Evolutionary conservation across 2,329 filamentous ascomycete genomes (phyloP), one percentile per base, ranked within the genome.

Genomic region (Pestalotiopsis sp.): DNA sequence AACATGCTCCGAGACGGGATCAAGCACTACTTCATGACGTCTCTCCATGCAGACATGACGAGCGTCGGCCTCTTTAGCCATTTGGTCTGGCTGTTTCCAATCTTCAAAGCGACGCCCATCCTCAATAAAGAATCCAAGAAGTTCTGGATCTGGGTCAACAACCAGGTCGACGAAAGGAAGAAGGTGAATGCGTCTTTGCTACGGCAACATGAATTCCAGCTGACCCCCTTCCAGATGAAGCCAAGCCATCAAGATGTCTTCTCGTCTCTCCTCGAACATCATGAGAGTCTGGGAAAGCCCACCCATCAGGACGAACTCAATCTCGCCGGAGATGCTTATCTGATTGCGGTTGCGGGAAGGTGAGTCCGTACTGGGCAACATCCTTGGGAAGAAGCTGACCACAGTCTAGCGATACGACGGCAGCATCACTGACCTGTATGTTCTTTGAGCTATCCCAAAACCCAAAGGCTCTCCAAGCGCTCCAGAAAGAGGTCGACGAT

Each of bases 351-450:
- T 2, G 78, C 78, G 7, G 78, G 78, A 61, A 79, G 78, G 77
- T 77, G 68, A 58, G 70, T 20, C 17, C 20, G 6, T 9, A 7
- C n/a, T 23, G 2, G n/a, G 20, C 14, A 55, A 59, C n/a, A 23
- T 38, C 23, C 25, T 63, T 49, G 17, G 66, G 69, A n/a, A 45
- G 55, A 2, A 27, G 58, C 63, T 9, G 23, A 66, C 4, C 39
- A 9, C 13, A 11, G 14, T 13, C 2, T 49, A 83, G 81, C 41
- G 84, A 86, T 69, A 86, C 84, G 0, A 85, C 83, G n/a, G 82
- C 82, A 4, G 85, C 81, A 4, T 81, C 82, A 78, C 3, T 73
- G 20, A 62, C 76, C 7, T 74, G 73, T 11, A 69, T 73, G 12
- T 66, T 78, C 25, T 79, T 74, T 61, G 74, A 79, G 65, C 69